phyloP scores from a whole-genome alignment of 148 eudicot species.

The Rhododendron griersonianum region DNA sequence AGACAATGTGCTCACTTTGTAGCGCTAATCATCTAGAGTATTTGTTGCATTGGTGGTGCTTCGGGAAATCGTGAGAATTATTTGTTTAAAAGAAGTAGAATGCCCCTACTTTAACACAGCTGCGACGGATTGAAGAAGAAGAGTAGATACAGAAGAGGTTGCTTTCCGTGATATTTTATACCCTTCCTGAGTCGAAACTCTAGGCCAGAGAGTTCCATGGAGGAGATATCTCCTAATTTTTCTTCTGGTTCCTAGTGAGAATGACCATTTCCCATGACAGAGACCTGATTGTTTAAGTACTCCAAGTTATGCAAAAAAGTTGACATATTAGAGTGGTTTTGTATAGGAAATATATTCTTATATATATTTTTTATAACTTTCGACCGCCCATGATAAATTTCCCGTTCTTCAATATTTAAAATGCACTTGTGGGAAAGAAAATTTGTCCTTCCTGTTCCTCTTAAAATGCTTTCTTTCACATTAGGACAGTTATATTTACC shows the following conservation, averaged over 20 bases:
- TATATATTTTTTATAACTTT: background rate
- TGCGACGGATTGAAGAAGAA: background rate
- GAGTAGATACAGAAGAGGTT: background rate
- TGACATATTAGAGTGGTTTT: background rate
- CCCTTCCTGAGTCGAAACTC: background rate
- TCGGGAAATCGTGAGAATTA: background rate
- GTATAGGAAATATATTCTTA: background rate
- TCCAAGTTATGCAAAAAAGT: background rate
- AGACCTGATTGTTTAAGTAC: background rate
- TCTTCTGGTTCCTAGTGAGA: background rate
- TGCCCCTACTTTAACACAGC: background rate
- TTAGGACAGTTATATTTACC: background rate
- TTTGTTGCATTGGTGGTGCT: background rate
- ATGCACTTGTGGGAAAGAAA: background rate
- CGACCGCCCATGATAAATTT: background rate
- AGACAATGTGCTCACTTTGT: background rate
- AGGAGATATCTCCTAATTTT: background rate
- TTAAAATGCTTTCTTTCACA: background rate
- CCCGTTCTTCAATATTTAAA: background rate
- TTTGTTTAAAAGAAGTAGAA: background rate
- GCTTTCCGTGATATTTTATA: background rate
- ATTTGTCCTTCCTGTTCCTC: background rate
- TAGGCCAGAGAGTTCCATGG: background rate
- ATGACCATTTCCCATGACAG: background rate
- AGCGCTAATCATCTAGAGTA: background rate